Evolutionary conservation across 257 asterid genomes (phyloP).

Genomic region (Anisodus tanguticus): DNA sequence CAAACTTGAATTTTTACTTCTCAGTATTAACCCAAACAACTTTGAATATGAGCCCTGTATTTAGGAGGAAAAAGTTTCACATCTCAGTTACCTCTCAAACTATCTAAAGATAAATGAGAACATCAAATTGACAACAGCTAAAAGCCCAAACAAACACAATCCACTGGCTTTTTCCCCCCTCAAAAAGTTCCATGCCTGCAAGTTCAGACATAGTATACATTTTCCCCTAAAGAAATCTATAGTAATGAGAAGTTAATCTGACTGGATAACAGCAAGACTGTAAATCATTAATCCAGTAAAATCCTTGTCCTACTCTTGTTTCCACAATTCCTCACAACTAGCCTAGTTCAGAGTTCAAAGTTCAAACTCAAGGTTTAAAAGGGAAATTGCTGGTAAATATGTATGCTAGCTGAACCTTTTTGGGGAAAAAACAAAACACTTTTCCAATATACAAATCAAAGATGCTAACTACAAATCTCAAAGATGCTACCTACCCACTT

Average conservation of each 20-base stretch:
- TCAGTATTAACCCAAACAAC: neutral
- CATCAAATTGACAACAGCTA: neutral
- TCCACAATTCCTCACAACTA: neutral
- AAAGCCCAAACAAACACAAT: neutral
- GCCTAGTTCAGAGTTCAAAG: too few relatives aligned
- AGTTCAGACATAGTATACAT: neutral
- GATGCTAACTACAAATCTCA: neutral
- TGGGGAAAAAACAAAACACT: neutral
- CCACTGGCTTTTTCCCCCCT: neutral
- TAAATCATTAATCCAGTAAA: neutral
- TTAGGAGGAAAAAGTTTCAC: neutral
- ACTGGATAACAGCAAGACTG: neutral
- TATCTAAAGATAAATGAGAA: neutral
- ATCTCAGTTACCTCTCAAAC: neutral
- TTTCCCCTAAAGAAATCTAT: neutral
- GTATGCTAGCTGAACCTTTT: neutral
- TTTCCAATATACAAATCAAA: neutral
- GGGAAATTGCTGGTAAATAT: neutral
- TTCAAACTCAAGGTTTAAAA: neutral
- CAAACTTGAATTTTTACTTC: neutral
- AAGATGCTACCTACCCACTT: neutral
- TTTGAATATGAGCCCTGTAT: neutral
- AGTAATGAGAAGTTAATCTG: neutral
- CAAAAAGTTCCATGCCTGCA: neutral
- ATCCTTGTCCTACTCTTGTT: neutral